phyloP scores from a whole-genome alignment of 2,329 filamentous ascomycete genomes.

The Mycosphaerella arachidis region DNA sequence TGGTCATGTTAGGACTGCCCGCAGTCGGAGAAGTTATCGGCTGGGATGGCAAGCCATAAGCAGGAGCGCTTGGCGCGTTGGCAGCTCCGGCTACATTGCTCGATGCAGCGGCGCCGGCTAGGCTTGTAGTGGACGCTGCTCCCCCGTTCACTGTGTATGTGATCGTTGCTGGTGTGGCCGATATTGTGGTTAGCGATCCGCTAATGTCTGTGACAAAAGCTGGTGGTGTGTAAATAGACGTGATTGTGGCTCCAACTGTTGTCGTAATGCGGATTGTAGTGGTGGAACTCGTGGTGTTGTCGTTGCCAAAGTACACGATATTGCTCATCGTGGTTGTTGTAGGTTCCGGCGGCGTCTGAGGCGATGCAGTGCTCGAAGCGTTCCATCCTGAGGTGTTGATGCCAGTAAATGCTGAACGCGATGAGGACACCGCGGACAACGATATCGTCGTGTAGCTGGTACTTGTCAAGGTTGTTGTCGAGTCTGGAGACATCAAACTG shows the following conservation, averaged over 20 bases:
- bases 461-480: constrained; percentile 28
- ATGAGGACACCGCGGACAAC: constrained; percentile 14
- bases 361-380: constrained; percentile 9
- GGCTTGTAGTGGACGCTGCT: not conserved
- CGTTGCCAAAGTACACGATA: constrained; percentile 25
- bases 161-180: constrained; percentile 3
- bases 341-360: constrained; percentile 2
- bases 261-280: constrained; percentile 26
- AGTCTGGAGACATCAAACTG: constrained; percentile 19
- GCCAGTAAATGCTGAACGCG: constrained; percentile 22
- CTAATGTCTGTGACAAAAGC: constrained; percentile 2
- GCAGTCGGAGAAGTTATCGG: not conserved
- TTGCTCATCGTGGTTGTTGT: constrained; percentile 22
- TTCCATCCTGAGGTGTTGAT: constrained; percentile 29
- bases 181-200: constrained; percentile 3
- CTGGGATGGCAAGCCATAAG: not conserved
- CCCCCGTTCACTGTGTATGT: constrained; percentile 11
- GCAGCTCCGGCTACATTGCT: not conserved
- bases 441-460: constrained; percentile 25
- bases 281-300: constrained; percentile 25
- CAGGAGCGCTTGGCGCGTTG: not conserved
- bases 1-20: not conserved
- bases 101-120: not conserved
- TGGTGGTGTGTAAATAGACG: constrained; percentile 10
- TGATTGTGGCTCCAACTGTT: constrained; percentile 20